These are phyloP conservation scores for Metschnikowia cubensis DNA, from an alignment of 805 yeast species.

Conservation along the genomic window DNA sequence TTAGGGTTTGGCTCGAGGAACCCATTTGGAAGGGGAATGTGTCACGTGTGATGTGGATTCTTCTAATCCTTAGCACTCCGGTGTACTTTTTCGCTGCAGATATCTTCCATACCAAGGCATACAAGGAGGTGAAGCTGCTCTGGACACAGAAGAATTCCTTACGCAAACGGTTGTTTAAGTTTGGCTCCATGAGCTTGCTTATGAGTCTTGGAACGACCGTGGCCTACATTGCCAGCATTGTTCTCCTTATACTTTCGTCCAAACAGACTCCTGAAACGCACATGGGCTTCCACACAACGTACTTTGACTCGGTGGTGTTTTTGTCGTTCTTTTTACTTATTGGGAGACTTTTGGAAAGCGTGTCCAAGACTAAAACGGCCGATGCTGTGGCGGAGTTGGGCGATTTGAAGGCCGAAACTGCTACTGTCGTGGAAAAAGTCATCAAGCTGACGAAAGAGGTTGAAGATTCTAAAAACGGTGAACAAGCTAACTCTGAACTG, in stretches of 20 bases:
- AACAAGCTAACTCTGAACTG: no score
- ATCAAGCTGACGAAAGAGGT: no score
- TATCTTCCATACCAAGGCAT: constrained; percentile 64
- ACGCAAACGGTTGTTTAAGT: constrained; percentile 54
- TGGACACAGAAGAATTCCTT: constrained; percentile 57
- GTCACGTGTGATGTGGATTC: constrained; percentile 59
- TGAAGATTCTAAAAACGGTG: no score
- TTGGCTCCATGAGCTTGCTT: constrained; percentile 75
- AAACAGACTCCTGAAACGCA: constrained; percentile 15
- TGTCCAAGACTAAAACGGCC: constrained; percentile 64
- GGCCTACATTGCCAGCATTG: constrained; percentile 66
- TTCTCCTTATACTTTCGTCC: constrained; percentile 47
- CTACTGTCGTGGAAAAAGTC: constrained; percentile 32
- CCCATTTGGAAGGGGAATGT: constrained; percentile 64
- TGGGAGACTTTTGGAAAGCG: constrained; percentile 65
- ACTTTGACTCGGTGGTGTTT: constrained; percentile 77
- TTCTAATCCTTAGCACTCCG: constrained; percentile 64
- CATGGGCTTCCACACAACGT: constrained; percentile 57
- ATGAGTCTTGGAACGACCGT: constrained; percentile 72
- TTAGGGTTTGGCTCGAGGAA: constrained; percentile 52
- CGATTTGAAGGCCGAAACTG: constrained; percentile 46
- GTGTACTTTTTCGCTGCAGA: constrained; percentile 73
- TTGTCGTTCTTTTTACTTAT: constrained; percentile 66
- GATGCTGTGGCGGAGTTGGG: constrained; percentile 56
- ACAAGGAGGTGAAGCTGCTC: constrained; percentile 52